Percentiles rank a stretch among this genome's conserved stretches.
phyloP scores from a whole-genome alignment of 129 eudicot genomes.

The Ambrosia trifida region DNA sequence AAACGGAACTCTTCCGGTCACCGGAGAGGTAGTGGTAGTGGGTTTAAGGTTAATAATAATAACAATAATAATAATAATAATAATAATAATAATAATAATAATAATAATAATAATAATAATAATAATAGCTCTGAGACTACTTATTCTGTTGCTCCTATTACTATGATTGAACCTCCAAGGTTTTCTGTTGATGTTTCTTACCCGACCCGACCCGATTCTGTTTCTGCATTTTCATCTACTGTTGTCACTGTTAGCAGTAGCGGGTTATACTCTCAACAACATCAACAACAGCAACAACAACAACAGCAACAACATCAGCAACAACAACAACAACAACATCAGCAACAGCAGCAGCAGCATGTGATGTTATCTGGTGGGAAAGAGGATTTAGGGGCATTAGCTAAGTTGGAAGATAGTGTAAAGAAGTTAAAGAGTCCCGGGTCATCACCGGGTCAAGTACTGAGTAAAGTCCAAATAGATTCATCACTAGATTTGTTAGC shows the following conservation, averaged over 20 bases:
- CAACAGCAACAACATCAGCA: slow-evolving; percentile 38
- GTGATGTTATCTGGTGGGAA: slow-evolving; percentile 76
- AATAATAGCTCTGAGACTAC: slow-evolving; percentile 3
- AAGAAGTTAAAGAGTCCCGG: slow-evolving; percentile 82
- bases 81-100: no score
- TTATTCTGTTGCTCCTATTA: slow-evolving; percentile 17
- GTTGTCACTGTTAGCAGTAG: slow-evolving; percentile 29
- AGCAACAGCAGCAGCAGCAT: slow-evolving; percentile 41
- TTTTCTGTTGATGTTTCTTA: slow-evolving; percentile 18
- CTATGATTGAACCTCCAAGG: slow-evolving; percentile 18
- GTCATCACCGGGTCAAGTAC: slow-evolving; percentile 61
- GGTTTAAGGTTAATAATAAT: not conserved
- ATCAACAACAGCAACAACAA: slow-evolving; percentile 30
- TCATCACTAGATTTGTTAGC: slow-evolving; percentile 64
- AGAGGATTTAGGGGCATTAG: slow-evolving; percentile 87
- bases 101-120: no score
- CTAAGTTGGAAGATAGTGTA: slow-evolving; percentile 91
- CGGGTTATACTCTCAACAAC: slow-evolving; percentile 25
- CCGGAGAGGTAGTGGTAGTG: slow-evolving; percentile 1
- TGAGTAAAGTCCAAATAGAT: slow-evolving; percentile 72
- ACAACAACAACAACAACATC: slow-evolving; percentile 30
- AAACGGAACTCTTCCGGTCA: slow-evolving; percentile 44
- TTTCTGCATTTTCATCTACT: slow-evolving; percentile 35
- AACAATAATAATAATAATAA: no score
- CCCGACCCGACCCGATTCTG: slow-evolving; percentile 14